Percentiles rank a stretch among this genome's conserved stretches.
These are phyloP conservation scores for Mortierella sp. DNA, from an alignment of 371 early-diverging fungal genomes.

Conservation along the genomic window DNA sequence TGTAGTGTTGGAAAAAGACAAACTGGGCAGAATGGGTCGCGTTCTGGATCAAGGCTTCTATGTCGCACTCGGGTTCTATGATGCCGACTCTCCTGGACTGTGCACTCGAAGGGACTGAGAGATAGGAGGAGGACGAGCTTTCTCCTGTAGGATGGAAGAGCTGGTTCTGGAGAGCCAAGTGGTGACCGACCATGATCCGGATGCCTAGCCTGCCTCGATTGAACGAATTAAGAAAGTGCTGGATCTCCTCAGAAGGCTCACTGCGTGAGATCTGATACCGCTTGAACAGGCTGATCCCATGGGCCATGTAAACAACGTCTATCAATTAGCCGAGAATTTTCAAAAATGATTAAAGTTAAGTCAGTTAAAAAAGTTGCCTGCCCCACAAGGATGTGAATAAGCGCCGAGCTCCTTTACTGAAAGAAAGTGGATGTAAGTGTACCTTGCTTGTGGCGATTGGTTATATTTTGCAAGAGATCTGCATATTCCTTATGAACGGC, in stretches of 20 bases:
- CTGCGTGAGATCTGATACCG: constrained; percentile 39
- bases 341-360: neutral
- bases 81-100: constrained; percentile 44
- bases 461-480: constrained; percentile 39
- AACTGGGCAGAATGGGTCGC: constrained; percentile 53
- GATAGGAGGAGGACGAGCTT: constrained; percentile 20
- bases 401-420: neutral
- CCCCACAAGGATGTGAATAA: neutral
- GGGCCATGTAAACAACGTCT: constrained; percentile 56
- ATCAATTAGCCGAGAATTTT: neutral
- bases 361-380: constrained; percentile 12
- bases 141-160: constrained; percentile 19
- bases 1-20: constrained; percentile 58
- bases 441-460: constrained; percentile 58
- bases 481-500: constrained; percentile 45
- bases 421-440: neutral
- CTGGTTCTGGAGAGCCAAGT: constrained; percentile 51
- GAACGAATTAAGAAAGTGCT: constrained; percentile 51
- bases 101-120: constrained; percentile 33
- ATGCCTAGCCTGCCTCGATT: constrained; percentile 57
- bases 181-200: constrained; percentile 56
- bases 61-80: constrained; percentile 55
- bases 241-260: constrained; percentile 43
- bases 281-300: constrained; percentile 54
- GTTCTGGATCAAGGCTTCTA: constrained; percentile 47